A percentile compares a stretch with the other conserved stretches of the same genome.
These are phyloP conservation scores for Ilex asprella DNA, from an alignment of 257 asterid species.

Conservation along the genomic window DNA sequence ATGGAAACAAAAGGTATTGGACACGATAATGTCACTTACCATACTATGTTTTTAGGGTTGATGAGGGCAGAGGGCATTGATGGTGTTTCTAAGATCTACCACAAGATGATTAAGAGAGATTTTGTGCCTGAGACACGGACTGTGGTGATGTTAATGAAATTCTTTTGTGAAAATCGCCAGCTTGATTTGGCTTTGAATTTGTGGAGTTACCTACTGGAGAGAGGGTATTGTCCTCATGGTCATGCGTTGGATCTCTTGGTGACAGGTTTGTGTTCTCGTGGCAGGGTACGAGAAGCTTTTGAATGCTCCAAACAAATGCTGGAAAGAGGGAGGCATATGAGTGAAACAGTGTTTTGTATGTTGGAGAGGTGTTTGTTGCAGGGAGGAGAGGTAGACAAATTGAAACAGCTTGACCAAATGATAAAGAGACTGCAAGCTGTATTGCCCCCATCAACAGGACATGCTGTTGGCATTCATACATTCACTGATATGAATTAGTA, in stretches of 20 bases:
- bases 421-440: conserved; percentile 34
- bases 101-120: conserved; percentile 45
- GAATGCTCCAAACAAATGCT: conserved; percentile 60
- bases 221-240: conserved; percentile 79
- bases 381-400: conserved; percentile 37
- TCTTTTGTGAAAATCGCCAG: conserved; percentile 52
- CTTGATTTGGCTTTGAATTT: conserved; percentile 64
- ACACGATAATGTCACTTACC: conserved; percentile 67
- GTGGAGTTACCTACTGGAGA: conserved; percentile 65
- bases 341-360: conserved; percentile 42
- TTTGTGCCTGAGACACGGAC: conserved; percentile 68
- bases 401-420: conserved; percentile 37
- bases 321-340: conserved; percentile 63
- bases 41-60: conserved; percentile 65
- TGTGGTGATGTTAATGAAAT: conserved; percentile 68
- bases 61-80: conserved; percentile 43
- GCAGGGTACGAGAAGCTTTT: conserved; percentile 65
- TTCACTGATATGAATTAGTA: no score
- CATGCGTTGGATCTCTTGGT: conserved; percentile 76
- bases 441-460: conserved; percentile 38
- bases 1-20: conserved; percentile 50
- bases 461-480: conserved; percentile 4
- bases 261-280: conserved; percentile 75
- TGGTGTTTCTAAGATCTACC: conserved; percentile 48
- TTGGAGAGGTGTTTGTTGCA: conserved; percentile 50